Base-by-base conservation (phyloP, 148 eudicot species). In the Spergularia marina region DNA sequence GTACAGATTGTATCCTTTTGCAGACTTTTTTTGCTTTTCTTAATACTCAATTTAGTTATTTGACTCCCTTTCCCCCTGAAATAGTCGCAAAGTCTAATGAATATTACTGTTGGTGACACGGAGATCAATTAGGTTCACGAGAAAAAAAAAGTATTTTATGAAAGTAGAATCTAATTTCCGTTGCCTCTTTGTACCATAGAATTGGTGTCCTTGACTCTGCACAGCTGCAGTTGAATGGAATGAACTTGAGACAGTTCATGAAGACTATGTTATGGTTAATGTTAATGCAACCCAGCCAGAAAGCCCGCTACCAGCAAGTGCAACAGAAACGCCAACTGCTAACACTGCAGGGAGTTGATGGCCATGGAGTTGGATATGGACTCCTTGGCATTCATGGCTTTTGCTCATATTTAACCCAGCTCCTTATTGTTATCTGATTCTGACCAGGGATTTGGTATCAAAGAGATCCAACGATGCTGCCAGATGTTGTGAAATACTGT, bases 201-300 rank as follows among this genome's bases (percentile, higher is more conserved):
- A 40, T 10, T 71, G 78, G 47, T 62, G 83, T 84, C 91, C 90
- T 40, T 86, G 67, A 88, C 86, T 23, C 7, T 21, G 76, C 66
- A 60, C 83, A 91, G 98, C 98, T 75, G 87, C 58, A 44, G 83
- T 90, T 9, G 90, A 87, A 36, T 94, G 97, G 98, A 87, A 80
- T 71, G 86, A 81, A 75, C 82, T 90, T 77, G 86, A 76, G 56
- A 72, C 75, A 7, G 81, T 90, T 61, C 84, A 86, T 18, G 93
- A 88, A 53, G 93, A 84, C 70, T 82, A 77, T 76, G 65, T 71
- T 20, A 70, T 87, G 80, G 80, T 74, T 14, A 75, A 65, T 71
- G 81, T 81, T 55, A 81, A 81, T 75, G 81, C 85, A 9, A 86
- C 90, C 63, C 78, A 49, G 62, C 86, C 91, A 52, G 88, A 86